A percentile compares a stretch with the other conserved stretches of the same genome.
Evolutionary conservation across 495 filamentous ascomycete species (phyloP).

Genomic region (Xylaria acuta): DNA sequence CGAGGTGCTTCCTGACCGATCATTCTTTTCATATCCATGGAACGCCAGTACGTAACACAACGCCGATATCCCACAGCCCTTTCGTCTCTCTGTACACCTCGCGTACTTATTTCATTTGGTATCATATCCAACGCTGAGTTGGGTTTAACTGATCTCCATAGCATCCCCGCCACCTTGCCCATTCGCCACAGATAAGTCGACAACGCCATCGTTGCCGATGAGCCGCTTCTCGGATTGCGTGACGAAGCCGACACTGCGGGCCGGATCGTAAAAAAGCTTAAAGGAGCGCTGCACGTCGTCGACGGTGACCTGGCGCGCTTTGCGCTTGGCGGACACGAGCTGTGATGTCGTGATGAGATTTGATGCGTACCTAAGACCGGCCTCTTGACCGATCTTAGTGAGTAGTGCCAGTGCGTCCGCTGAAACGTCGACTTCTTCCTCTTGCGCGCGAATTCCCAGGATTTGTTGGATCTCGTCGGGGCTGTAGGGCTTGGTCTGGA

Average conservation of each 20-base stretch:
- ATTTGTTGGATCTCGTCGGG: conserved; percentile 89
- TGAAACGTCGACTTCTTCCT: conserved; percentile 92
- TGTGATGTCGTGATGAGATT: conserved; percentile 95
- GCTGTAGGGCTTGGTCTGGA: conserved; percentile 90
- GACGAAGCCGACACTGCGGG: conserved; percentile 88
- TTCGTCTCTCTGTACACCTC: background rate
- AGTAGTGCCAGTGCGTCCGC: conserved; percentile 88
- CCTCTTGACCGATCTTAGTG: conserved; percentile 93
- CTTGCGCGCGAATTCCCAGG: conserved; percentile 85
- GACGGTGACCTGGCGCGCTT: conserved; percentile 76
- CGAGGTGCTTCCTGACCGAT: conserved; percentile 11
- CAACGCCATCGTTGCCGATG: conserved; percentile 83
- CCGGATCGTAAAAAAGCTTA: conserved; percentile 88
- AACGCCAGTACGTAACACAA: conserved; percentile 35
- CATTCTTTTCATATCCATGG: conserved; percentile 36
- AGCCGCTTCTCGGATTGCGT: conserved; percentile 88
- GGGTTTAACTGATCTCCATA: conserved; percentile 72
- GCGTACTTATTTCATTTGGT: background rate
- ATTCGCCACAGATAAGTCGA: conserved; percentile 70
- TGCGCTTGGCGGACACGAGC: conserved; percentile 78
- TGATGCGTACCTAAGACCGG: conserved; percentile 89
- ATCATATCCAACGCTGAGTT: background rate
- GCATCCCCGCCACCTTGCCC: conserved; percentile 65
- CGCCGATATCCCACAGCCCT: background rate
- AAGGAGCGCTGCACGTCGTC: conserved; percentile 94